These are phyloP conservation scores for Avena sativa DNA, from an alignment of 176 grass and related monocot species.

Conservation along the genomic window DNA sequence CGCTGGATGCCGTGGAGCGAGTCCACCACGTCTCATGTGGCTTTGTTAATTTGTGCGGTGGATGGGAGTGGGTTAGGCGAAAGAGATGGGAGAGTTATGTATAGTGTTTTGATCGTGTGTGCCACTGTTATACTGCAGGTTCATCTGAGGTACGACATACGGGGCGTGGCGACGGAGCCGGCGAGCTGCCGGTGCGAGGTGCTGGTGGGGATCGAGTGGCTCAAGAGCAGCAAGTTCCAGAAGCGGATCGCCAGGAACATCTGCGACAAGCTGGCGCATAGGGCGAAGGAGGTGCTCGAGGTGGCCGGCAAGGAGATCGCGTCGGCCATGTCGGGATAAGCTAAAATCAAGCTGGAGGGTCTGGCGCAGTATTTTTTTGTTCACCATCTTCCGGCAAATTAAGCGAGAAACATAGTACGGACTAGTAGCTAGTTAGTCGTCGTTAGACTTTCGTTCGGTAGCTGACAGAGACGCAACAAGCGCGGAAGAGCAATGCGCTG, in stretches of 20 bases:
- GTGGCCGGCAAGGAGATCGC: conserved; percentile 66
- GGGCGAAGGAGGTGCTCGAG: conserved; percentile 78
- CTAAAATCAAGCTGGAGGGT: conserved; percentile 5
- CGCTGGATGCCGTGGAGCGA: too few species aligned
- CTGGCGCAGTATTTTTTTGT: background rate
- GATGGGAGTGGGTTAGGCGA: background rate
- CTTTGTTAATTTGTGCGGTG: background rate
- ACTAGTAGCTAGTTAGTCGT: too few species aligned
- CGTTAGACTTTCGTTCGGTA: too few species aligned
- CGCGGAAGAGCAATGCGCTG: background rate
- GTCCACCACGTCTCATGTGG: background rate
- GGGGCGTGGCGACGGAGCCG: background rate
- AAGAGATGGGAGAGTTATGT: too few species aligned
- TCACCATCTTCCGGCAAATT: conserved; percentile 12
- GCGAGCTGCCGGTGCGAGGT: conserved; percentile 59
- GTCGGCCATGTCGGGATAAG: conserved; percentile 26
- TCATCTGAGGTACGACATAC: conserved; percentile 66
- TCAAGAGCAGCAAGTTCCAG: conserved; percentile 74
- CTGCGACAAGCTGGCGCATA: conserved; percentile 72
- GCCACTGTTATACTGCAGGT: conserved; percentile 29
- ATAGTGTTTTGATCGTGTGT: background rate
- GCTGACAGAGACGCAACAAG: too few species aligned
- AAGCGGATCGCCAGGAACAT: conserved; percentile 72
- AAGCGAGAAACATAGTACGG: background rate
- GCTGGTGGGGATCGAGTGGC: conserved; percentile 74